Conservation (phyloP, 306 rosid genomes). For the Pterocarpus santalinus region DNA sequence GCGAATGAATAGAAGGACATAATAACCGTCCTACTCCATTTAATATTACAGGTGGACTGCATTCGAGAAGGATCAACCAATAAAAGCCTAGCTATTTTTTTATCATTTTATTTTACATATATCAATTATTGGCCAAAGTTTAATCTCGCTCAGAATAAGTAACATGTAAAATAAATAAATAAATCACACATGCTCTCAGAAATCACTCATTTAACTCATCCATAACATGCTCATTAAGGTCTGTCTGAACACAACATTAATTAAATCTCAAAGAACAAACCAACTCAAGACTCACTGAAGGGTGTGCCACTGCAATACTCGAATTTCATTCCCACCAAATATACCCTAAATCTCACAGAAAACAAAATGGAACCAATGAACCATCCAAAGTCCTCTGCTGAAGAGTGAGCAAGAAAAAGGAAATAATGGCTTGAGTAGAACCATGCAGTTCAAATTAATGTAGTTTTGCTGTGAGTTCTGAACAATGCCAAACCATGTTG, state of each 20-base stretch:
- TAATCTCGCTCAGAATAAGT: neutral
- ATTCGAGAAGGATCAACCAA: conserved; percentile 33
- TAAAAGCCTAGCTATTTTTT: conserved; percentile 26
- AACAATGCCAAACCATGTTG: conserved; percentile 12
- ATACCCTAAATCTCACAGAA: conserved; percentile 18
- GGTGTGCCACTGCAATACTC: neutral
- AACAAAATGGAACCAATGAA: conserved; percentile 10
- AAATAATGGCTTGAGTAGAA: conserved; percentile 29
- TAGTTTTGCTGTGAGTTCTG: neutral
- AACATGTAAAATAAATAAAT: neutral
- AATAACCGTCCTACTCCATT: neutral
- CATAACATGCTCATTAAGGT: conserved; percentile 21
- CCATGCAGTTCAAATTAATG: conserved; percentile 20
- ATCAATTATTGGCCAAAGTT: conserved; percentile 17
- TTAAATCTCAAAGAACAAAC: conserved; percentile 38
- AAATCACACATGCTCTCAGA: conserved; percentile 11
- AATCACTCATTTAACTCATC: conserved; percentile 4
- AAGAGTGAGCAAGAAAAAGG: neutral
- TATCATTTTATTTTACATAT: conserved; percentile 6
- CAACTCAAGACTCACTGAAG: neutral
- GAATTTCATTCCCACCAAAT: conserved; percentile 19
- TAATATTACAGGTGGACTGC: conserved; percentile 37
- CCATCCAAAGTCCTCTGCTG: neutral
- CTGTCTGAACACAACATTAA: conserved; percentile 12
- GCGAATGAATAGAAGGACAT: conserved; percentile 30